Evolutionary conservation across 1,139 yeast genomes (phyloP).

Genomic region (Candida frijolesensis): DNA sequence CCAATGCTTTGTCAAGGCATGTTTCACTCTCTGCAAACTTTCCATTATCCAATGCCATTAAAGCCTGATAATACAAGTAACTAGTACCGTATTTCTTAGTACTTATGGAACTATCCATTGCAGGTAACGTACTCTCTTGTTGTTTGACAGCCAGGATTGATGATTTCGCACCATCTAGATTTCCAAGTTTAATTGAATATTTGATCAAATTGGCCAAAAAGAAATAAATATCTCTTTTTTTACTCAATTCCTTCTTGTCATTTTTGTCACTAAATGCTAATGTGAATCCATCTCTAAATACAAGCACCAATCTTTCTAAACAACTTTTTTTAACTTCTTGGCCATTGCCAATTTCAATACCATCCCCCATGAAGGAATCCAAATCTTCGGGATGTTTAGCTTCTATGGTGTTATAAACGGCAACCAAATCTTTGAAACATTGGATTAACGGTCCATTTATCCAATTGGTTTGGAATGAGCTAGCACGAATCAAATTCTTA

Average conservation of each 20-base stretch:
- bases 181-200: constrained; percentile 69
- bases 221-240: constrained; percentile 69
- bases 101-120: constrained; percentile 49
- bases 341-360: constrained; percentile 19
- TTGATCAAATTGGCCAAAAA: constrained; percentile 74
- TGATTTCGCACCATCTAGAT: constrained; percentile 76
- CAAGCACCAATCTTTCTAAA: constrained; percentile 60
- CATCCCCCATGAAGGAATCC: constrained; percentile 10
- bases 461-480: constrained; percentile 69
- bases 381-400: constrained; percentile 33
- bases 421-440: constrained; percentile 58
- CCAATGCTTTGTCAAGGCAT: constrained; percentile 52
- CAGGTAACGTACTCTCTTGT: constrained; percentile 48
- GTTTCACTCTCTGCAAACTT: constrained; percentile 54
- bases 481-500: constrained; percentile 55
- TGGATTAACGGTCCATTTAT: constrained; percentile 59
- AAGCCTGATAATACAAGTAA: constrained; percentile 67
- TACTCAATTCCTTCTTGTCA: constrained; percentile 48
- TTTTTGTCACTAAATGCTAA: constrained; percentile 79
- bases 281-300: constrained; percentile 75
- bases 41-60: constrained; percentile 63
- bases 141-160: constrained; percentile 72
- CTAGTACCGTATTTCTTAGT: constrained; percentile 57
- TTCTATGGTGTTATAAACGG: constrained; percentile 42
- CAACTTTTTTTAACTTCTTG: constrained; percentile 18